Percentiles rank a stretch among this genome's conserved stretches.
phyloP scores from a whole-genome alignment of 2,329 filamentous ascomycete species.

The Fusarium nematophilum region DNA sequence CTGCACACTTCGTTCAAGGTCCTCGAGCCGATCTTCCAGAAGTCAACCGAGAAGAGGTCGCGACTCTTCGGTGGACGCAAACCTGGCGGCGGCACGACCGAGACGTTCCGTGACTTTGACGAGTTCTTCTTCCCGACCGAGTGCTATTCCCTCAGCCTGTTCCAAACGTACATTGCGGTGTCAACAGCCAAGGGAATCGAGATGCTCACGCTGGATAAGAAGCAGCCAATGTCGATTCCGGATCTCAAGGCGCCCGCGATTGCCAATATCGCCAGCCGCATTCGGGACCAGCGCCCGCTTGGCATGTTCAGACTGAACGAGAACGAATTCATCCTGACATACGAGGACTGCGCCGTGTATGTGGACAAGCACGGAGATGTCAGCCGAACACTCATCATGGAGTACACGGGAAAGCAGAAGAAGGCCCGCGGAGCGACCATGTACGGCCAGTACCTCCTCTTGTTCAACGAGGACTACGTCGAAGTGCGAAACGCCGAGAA shows the following conservation, averaged over 20 bases:
- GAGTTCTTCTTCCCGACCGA: slow-evolving; percentile 98
- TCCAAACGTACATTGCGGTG: slow-evolving; percentile 93
- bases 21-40: slow-evolving; percentile 94
- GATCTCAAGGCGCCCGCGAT: slow-evolving; percentile 84
- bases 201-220: slow-evolving; percentile 96
- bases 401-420: slow-evolving; percentile 91
- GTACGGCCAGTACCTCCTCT: slow-evolving; percentile 89
- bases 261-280: slow-evolving; percentile 84
- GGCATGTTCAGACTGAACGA: slow-evolving; percentile 97
- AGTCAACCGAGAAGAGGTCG: slow-evolving; percentile 84
- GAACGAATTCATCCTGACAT: slow-evolving; percentile 91
- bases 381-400: slow-evolving; percentile 93
- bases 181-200: slow-evolving; percentile 93
- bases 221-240: slow-evolving; percentile 92
- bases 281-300: slow-evolving; percentile 84
- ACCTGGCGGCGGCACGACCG: slow-evolving; percentile 77
- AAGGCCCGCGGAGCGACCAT: slow-evolving; percentile 86
- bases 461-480: slow-evolving; percentile 97
- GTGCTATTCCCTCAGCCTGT: slow-evolving; percentile 94
- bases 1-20: slow-evolving; percentile 96
- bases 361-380: slow-evolving; percentile 99
- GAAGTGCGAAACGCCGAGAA: slow-evolving; percentile 98
- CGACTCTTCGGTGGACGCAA: slow-evolving; percentile 72
- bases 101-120: slow-evolving; percentile 98
- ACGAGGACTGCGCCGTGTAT: slow-evolving; percentile 96